phyloP scores from a whole-genome alignment of 2,329 filamentous ascomycete genomes.

The Dothistroma septosporum region DNA sequence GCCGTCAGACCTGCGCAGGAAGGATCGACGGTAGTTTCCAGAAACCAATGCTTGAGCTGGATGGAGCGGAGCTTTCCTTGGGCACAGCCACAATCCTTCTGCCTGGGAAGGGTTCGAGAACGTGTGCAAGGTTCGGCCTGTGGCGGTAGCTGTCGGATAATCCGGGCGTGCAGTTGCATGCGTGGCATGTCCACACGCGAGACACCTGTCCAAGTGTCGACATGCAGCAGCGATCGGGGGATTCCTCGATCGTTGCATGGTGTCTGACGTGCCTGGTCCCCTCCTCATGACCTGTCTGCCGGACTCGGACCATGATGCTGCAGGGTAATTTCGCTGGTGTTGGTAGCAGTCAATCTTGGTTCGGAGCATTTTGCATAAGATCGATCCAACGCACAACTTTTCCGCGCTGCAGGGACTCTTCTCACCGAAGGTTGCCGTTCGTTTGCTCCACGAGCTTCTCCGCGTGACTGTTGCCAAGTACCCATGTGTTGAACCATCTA shows the following conservation, averaged over 20 bases:
- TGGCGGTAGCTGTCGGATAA: background rate
- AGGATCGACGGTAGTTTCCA: background rate
- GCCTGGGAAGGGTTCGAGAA: background rate
- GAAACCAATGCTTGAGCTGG: background rate
- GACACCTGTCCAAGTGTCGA: background rate
- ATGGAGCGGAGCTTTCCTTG: background rate
- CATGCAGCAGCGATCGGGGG: background rate
- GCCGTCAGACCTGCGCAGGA: background rate
- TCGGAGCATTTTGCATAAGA: background rate
- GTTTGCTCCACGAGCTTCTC: background rate
- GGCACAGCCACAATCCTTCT: constrained; percentile 4
- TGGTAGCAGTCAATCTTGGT: background rate
- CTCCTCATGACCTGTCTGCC: background rate
- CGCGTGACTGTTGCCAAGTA: background rate
- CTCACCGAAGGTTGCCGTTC: background rate
- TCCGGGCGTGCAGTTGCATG: background rate
- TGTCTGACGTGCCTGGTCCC: background rate
- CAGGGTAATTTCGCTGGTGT: background rate
- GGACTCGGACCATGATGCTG: background rate
- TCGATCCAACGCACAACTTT: background rate
- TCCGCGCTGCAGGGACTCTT: background rate
- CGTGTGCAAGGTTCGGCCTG: background rate
- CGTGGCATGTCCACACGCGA: background rate
- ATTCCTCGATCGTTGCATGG: background rate
- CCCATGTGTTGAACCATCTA: background rate